Base-by-base conservation (phyloP, 768 basidiomycete species). In the Auriscalpium orientale region DNA sequence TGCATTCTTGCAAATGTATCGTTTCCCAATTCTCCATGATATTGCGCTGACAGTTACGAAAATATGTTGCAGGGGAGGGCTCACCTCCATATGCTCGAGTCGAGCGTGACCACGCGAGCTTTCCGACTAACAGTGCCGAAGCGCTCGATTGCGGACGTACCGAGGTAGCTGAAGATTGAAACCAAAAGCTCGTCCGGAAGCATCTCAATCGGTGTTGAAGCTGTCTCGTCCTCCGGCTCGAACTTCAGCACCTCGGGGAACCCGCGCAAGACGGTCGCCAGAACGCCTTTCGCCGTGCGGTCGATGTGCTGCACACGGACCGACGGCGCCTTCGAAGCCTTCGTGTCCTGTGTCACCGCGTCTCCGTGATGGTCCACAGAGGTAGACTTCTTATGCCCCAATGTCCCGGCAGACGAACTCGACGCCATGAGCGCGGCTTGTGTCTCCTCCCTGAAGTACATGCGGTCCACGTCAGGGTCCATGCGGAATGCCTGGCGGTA, bases 401-500 rank as follows among this genome's bases (percentile, higher is more conserved):
- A 8, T 9, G 20, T 37, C 50, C 38, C 11, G 36, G 47, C 33
- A 13, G 51, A 9, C 16, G n/a, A n/a, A 9, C 36, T 34, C n/a
- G 48, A 18, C 8, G 54, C 20, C 13, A 53, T 50, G 1, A 37
- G 43, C 7, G 54, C 36, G 22, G 56, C 54, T 20, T 44, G 18
- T 10, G 53, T 33, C 55, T 63, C 66, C 45, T 83, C 76, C 44
- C 76, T 74, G 57, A 79, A 74, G 69, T 88, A 92, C 1, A 79
- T 78, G 57, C 78, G 77, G 66, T 93, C 91, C 36, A 94, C 88
- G 58, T 88, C 74, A 37, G 85, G 74, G 57, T 93, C 80, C 70
- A 87, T 71, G 52, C 85, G 81, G 67, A 93, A 94, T 2, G 90
- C 90, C 58, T 82, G 80, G 10, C 90, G 83, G 64, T 95, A 97